Evolutionary conservation across 2,329 filamentous ascomycete genomes (phyloP).

Genomic region (Biscogniauxia marginata): DNA sequence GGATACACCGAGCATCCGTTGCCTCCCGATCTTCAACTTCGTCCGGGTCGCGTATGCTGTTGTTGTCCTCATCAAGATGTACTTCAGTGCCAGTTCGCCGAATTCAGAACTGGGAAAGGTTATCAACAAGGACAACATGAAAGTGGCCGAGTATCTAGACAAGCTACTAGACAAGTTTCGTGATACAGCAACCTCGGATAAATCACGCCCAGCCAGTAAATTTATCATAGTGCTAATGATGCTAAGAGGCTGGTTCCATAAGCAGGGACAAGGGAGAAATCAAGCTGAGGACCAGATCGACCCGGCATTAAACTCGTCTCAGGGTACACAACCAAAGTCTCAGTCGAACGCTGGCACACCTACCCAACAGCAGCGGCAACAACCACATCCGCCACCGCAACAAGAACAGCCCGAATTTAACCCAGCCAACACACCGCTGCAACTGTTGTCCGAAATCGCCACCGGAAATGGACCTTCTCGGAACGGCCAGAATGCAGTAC

Average conservation of each 20-base stretch:
- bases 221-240: constrained; percentile 70
- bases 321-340: constrained; percentile 7
- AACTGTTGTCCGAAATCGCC: constrained; percentile 58
- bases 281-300: constrained; percentile 15
- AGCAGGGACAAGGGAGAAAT: constrained; percentile 37
- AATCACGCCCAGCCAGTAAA: constrained; percentile 65
- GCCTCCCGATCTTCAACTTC: constrained; percentile 68
- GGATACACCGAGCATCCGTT: constrained; percentile 57
- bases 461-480: constrained; percentile 39
- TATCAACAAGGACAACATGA: constrained; percentile 66
- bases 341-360: constrained; percentile 2
- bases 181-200: constrained; percentile 60
- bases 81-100: constrained; percentile 63
- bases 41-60: constrained; percentile 70
- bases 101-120: constrained; percentile 67
- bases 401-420: constrained; percentile 28
- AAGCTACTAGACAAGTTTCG: constrained; percentile 68
- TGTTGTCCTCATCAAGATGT: constrained; percentile 72
- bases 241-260: constrained; percentile 67
- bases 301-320: constrained; percentile 2
- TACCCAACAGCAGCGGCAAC: constrained; percentile 5
- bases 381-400: constrained; percentile 15
- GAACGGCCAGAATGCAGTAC: constrained; percentile 15
- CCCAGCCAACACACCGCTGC: constrained; percentile 50
- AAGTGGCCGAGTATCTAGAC: constrained; percentile 65